These are phyloP conservation scores for Salix arbutifolia DNA, from an alignment of 345 rosid genomes.

Conservation along the genomic window DNA sequence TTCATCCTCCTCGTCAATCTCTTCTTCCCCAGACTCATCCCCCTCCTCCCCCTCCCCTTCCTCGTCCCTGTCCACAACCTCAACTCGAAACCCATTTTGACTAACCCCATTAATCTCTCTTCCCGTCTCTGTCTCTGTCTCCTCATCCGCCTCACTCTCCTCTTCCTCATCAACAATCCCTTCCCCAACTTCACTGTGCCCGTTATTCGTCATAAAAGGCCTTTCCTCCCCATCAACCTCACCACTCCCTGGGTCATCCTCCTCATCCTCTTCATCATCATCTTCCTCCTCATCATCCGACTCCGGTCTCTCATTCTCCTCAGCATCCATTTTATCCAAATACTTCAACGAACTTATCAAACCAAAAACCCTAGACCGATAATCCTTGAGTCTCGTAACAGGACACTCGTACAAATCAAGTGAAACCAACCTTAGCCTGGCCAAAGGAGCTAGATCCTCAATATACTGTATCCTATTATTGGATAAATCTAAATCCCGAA, in stretches of 20 bases:
- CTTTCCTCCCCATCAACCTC: conserved; percentile 64
- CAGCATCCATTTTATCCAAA: conserved; percentile 77
- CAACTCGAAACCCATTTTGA: conserved; percentile 46
- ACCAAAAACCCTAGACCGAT: conserved; percentile 74
- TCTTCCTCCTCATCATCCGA: conserved; percentile 70
- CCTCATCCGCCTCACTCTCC: conserved; percentile 71
- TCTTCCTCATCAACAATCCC: conserved; percentile 62
- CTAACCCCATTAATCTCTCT: conserved; percentile 28
- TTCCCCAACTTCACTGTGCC: conserved; percentile 46
- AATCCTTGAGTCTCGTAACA: conserved; percentile 67
- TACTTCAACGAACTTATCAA: conserved; percentile 66
- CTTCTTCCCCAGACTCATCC: conserved; percentile 16
- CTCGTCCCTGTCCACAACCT: conserved; percentile 13
- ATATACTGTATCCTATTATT: conserved; percentile 67
- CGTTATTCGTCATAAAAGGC: conserved; percentile 41
- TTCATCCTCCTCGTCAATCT: conserved; percentile 16
- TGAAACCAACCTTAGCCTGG: conserved; percentile 55
- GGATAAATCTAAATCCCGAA: conserved; percentile 66
- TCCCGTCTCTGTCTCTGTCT: conserved; percentile 41
- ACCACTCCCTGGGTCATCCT: conserved; percentile 67
- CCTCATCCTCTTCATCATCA: conserved; percentile 58
- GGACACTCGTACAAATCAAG: conserved; percentile 84
- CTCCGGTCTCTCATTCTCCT: conserved; percentile 75
- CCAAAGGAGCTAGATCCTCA: conserved; percentile 68
- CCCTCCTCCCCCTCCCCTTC: conserved; percentile 25